Evolutionary conservation across 345 rosid genomes (phyloP).

Genomic region (Mangifera indica): DNA sequence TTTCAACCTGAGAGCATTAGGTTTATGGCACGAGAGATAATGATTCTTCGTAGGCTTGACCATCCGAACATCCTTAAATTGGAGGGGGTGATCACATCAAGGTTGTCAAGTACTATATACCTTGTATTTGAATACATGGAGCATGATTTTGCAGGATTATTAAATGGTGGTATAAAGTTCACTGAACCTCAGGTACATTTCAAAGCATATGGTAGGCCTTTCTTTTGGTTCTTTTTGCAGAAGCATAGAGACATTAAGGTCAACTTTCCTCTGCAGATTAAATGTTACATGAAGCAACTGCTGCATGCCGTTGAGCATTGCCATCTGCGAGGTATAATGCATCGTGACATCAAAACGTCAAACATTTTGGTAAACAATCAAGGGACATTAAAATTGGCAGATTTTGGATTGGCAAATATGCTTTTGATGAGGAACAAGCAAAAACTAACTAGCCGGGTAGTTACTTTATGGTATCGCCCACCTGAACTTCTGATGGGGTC

Average conservation of each 20-base stretch:
- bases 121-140: slow-evolving; percentile 89
- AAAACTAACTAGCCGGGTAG: slow-evolving; percentile 72
- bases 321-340: slow-evolving; percentile 67
- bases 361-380: slow-evolving; percentile 71
- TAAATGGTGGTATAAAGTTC: slow-evolving; percentile 56
- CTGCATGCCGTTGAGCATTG: slow-evolving; percentile 68
- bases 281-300: slow-evolving; percentile 82
- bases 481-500: slow-evolving; percentile 89
- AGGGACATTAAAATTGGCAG: slow-evolving; percentile 66
- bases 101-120: slow-evolving; percentile 54
- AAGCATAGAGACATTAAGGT: slow-evolving; percentile 9
- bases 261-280: slow-evolving; percentile 37
- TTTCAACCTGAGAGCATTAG: slow-evolving; percentile 72
- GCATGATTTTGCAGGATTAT: slow-evolving; percentile 74
- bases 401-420: slow-evolving; percentile 71
- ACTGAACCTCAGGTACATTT: slow-evolving; percentile 58
- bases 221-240: not conserved
- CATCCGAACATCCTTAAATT: slow-evolving; percentile 75
- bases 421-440: slow-evolving; percentile 45
- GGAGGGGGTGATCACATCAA: slow-evolving; percentile 70
- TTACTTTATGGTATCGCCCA: slow-evolving; percentile 82
- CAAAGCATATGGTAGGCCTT: not conserved
- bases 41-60: slow-evolving; percentile 69
- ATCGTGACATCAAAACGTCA: slow-evolving; percentile 69
- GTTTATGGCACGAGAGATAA: slow-evolving; percentile 78